A percentile compares a stretch with the other conserved stretches of the same genome.
These are phyloP conservation scores for Pontederia paniculata DNA, from an alignment of 176 grass and related monocot genomes.

Conservation along the genomic window DNA sequence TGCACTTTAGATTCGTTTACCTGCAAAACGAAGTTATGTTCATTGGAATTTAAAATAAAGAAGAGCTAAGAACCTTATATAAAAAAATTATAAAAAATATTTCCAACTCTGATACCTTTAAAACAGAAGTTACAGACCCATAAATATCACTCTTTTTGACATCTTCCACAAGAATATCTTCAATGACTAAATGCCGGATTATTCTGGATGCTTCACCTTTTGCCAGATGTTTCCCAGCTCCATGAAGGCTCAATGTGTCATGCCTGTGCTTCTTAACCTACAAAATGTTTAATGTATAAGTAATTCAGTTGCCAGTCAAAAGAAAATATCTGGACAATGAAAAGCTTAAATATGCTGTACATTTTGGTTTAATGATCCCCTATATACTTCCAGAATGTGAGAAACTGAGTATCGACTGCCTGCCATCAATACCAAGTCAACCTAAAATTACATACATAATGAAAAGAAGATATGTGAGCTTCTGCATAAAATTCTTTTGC, in stretches of 20 bases:
- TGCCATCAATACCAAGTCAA: slow-evolving; percentile 40
- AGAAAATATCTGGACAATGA: too few relatives aligned
- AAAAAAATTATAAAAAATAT: slow-evolving; percentile 5
- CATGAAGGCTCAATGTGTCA: slow-evolving; percentile 62
- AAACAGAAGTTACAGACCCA: slow-evolving; percentile 67
- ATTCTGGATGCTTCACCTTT: slow-evolving; percentile 71
- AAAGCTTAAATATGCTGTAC: slow-evolving; percentile 20
- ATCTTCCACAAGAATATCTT: slow-evolving; percentile 73
- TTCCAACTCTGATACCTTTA: slow-evolving; percentile 40
- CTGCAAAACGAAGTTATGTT: slow-evolving; percentile 27
- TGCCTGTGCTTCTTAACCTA: slow-evolving; percentile 82
- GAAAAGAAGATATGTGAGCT: slow-evolving; percentile 7
- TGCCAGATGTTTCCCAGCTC: slow-evolving; percentile 63
- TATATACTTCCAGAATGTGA: slow-evolving; percentile 92
- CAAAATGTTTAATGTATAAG: slow-evolving; percentile 1
- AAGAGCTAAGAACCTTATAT: not conserved
- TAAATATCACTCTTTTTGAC: slow-evolving; percentile 64
- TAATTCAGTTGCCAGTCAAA: not conserved
- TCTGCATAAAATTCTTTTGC: not conserved
- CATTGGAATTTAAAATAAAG: not conserved
- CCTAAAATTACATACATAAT: slow-evolving; percentile 36
- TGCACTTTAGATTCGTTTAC: slow-evolving; percentile 39
- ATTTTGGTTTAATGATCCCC: slow-evolving; percentile 70
- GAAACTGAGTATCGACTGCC: slow-evolving; percentile 34
- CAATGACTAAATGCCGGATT: slow-evolving; percentile 58